Evolutionary conservation across 176 grass and related monocot species (phyloP).

Genomic region (Juncus effusus): DNA sequence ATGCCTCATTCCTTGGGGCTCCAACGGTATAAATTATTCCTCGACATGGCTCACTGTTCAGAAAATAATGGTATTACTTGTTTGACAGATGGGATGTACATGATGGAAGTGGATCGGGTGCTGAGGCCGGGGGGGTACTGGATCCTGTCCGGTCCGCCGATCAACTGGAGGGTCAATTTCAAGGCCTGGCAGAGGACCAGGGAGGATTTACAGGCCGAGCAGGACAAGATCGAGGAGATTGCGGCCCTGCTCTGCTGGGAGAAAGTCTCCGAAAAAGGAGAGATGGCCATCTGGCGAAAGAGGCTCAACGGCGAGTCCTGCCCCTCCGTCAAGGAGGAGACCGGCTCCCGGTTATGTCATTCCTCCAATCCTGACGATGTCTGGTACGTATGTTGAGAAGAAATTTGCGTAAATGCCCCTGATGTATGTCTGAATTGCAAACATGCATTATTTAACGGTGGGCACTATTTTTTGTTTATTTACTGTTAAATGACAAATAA

Average conservation of each 20-base stretch:
- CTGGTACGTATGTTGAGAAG: conserved; percentile 46
- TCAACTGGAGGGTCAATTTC: conserved; percentile 78
- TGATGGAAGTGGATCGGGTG: conserved; percentile 96
- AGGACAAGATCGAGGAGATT: conserved; percentile 85
- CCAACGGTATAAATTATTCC: conserved; percentile 44
- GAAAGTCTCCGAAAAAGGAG: conserved; percentile 75
- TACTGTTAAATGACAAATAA: too few species aligned
- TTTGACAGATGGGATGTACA: conserved; percentile 77
- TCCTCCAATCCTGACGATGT: conserved; percentile 66
- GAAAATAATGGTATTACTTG: neutral
- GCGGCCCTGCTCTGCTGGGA: conserved; percentile 84
- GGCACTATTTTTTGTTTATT: too few species aligned
- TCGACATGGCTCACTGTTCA: neutral
- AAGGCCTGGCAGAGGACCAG: conserved; percentile 81
- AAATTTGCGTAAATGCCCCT: too few species aligned
- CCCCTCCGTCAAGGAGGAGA: conserved; percentile 60
- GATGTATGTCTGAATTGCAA: too few species aligned
- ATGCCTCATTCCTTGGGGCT: conserved; percentile 89
- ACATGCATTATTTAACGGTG: too few species aligned
- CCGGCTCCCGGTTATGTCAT: conserved; percentile 57
- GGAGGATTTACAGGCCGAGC: conserved; percentile 77
- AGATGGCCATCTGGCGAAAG: conserved; percentile 93
- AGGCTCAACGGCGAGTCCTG: conserved; percentile 62
- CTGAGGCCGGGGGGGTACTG: conserved; percentile 94
- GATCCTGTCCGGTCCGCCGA: conserved; percentile 88